These are phyloP conservation scores for Tripterygium wilfordii DNA, from an alignment of 177 flowering plant species.

Conservation along the genomic window DNA sequence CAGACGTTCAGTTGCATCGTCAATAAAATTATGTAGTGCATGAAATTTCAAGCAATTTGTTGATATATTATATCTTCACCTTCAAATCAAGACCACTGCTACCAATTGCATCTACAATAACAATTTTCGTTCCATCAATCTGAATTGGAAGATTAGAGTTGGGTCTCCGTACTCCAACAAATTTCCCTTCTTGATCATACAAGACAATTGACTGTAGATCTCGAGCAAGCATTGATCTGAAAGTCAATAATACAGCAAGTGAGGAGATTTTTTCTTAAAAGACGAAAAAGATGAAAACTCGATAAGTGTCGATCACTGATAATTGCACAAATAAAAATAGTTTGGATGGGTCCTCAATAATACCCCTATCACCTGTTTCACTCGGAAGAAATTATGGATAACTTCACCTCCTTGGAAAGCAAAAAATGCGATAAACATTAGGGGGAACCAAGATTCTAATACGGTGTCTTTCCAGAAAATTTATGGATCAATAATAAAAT, in stretches of 20 bases:
- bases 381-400: no score
- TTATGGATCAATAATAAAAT: no score
- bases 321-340: no score
- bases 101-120: slow-evolving; percentile 86
- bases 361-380: no score
- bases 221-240: slow-evolving; percentile 94
- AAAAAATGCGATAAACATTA: no score
- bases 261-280: no score
- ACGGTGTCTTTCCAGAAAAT: no score
- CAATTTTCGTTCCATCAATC: slow-evolving; percentile 64
- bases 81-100: slow-evolving; percentile 85
- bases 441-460: no score
- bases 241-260: no score
- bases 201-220: slow-evolving; percentile 85
- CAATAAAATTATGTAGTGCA: neutral
- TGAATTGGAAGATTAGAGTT: slow-evolving; percentile 92
- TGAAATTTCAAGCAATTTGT: neutral
- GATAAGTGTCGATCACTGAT: neutral
- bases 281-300: neutral
- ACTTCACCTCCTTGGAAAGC: no score
- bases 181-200: slow-evolving; percentile 89
- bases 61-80: slow-evolving; percentile 35
- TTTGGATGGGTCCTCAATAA: no score
- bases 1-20: slow-evolving; percentile 2
- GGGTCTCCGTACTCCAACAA: slow-evolving; percentile 84